A percentile compares a stretch with the other conserved stretches of the same genome.
phyloP scores from a whole-genome alignment of 2,329 filamentous ascomycete genomes.

The Coniochaeta sp. region DNA sequence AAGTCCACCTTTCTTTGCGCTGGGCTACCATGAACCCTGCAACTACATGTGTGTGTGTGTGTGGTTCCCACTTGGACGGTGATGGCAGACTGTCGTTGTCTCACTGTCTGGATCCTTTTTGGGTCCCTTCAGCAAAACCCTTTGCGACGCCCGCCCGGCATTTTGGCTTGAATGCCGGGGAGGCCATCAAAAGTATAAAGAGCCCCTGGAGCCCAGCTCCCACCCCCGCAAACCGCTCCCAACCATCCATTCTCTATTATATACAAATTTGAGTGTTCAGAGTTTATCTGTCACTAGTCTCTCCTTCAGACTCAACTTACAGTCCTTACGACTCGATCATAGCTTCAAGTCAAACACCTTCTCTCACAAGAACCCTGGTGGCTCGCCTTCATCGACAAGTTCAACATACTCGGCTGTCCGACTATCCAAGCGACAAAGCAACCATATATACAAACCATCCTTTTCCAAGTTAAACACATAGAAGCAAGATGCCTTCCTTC shows the following conservation, averaged over 20 bases:
- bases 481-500: conserved; percentile 32
- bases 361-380: neutral
- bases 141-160: neutral
- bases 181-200: neutral
- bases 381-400: neutral
- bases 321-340: neutral
- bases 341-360: neutral
- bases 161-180: neutral
- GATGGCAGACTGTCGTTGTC: neutral
- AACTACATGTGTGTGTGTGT: neutral
- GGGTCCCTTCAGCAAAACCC: neutral
- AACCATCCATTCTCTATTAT: neutral
- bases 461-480: neutral
- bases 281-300: neutral
- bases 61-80: neutral
- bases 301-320: neutral
- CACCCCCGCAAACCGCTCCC: neutral
- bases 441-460: neutral
- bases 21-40: neutral
- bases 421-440: neutral
- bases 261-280: neutral
- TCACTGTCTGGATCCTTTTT: neutral
- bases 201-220: neutral
- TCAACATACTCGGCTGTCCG: neutral
- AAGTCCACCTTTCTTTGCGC: neutral